These are phyloP conservation scores for Penicillium nucicola DNA, from an alignment of 495 filamentous ascomycete genomes.

Conservation along the genomic window DNA sequence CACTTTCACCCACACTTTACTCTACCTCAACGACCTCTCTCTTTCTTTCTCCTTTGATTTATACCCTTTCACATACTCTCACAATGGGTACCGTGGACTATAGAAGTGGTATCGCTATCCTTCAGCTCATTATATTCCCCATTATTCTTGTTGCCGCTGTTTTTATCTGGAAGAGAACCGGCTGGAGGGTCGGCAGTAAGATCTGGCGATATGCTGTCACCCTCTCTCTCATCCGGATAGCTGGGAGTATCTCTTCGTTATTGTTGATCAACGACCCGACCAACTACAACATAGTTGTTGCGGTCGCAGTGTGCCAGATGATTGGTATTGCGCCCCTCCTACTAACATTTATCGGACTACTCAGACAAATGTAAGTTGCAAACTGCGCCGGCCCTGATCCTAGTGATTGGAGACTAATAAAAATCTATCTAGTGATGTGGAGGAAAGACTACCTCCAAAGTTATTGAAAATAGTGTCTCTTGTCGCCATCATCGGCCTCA, in stretches of 20 bases:
- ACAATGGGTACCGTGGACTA: constrained; percentile 23
- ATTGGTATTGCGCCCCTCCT: constrained; percentile 31
- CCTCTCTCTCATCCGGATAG: constrained; percentile 28
- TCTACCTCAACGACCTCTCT: background rate
- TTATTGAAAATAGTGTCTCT: constrained; percentile 9
- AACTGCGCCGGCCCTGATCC: background rate
- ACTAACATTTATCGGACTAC: constrained; percentile 25
- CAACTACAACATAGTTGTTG: constrained; percentile 15
- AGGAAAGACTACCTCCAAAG: constrained; percentile 11
- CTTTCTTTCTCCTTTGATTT: background rate
- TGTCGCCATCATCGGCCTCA: constrained; percentile 21
- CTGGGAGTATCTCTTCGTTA: constrained; percentile 23
- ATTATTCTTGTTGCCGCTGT: constrained; percentile 17
- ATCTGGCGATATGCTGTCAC: constrained; percentile 27
- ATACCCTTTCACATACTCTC: background rate
- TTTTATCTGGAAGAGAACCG: constrained; percentile 28
- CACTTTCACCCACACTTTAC: background rate
- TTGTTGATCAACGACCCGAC: constrained; percentile 21
- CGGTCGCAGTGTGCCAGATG: constrained; percentile 23
- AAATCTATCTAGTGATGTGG: constrained; percentile 14
- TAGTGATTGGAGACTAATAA: constrained; percentile 7
- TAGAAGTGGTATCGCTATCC: constrained; percentile 25
- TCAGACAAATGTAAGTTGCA: constrained; percentile 27
- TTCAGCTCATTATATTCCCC: constrained; percentile 29
- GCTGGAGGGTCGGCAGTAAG: constrained; percentile 25